Evolutionary conservation across 768 basidiomycete species (phyloP), one percentile per base, ranked within the genome.

Genomic region (Calvatia gigantea): DNA sequence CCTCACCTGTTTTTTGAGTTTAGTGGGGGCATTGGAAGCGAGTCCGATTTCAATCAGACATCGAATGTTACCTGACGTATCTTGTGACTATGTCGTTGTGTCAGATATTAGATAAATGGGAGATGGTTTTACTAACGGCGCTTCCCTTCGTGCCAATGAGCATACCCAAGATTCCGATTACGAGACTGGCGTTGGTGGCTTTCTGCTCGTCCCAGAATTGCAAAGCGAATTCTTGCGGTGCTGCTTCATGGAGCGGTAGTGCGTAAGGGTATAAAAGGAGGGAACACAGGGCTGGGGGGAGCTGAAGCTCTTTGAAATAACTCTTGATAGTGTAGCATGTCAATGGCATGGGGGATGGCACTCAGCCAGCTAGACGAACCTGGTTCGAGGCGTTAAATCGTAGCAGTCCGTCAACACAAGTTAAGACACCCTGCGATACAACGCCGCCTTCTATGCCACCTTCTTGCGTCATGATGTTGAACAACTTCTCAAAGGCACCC

Each of bases 161-260:
- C 77, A 95, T 89, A 2, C 92, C 86, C 61, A 98, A 84, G 56
- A 97, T 83, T 17, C 85, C 85, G 2, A 98, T 74, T 6, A 92
- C 83, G n/a, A 94, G 71, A 0, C 81, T 77, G 1, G 86, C 84
- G 64, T 97, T 98, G 21, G 80, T 71, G n/a, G 80, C 71, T 69
- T 98, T 99, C 68, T 94, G 90, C 38, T 85, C 80, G 61, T 95
- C 92, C 97, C 97, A 99, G 69, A 94, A 94, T 67, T 99, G 97
- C 42, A 98, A 73, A 1, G 94, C 88, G 69, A 98, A 98, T 59
- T 91, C 88, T 67, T 97, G 91, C 1, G 87, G 89, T n/a, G 81
- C 79, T 4, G 75, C 64, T 51, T 82, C 79, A 52, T 80, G 77
- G 23, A 81, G 68, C 29, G 81, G 80, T 1, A 90, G 69, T 43